Evolutionary conservation across 2,329 filamentous ascomycete species (phyloP).

Genomic region (Colletotrichum sp.): DNA sequence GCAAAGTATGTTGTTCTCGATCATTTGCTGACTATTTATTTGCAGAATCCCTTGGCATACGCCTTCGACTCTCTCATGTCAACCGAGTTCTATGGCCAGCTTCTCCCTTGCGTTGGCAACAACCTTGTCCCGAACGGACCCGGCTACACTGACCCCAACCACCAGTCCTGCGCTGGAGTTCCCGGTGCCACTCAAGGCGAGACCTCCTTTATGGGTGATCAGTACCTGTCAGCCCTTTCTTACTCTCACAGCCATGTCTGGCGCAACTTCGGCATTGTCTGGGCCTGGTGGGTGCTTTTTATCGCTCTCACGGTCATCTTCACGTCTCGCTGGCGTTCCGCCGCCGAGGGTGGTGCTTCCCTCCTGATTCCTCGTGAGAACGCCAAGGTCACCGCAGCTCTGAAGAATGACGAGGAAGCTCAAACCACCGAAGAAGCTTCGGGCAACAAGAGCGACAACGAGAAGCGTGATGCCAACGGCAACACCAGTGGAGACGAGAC

Average conservation of each 20-base stretch:
- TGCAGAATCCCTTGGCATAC: conserved; percentile 65
- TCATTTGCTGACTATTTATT: too few species aligned
- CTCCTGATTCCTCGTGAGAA: conserved; percentile 69
- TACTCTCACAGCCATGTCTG: conserved; percentile 59
- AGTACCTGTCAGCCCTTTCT: conserved; percentile 60
- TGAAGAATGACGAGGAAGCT: conserved; percentile 54
- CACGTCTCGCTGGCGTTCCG: conserved; percentile 61
- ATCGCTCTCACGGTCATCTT: conserved; percentile 61
- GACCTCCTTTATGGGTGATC: conserved; percentile 58
- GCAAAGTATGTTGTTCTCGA: too few species aligned
- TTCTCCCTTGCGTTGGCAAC: conserved; percentile 51
- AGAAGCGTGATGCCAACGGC: conserved; percentile 20
- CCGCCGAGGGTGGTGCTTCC: conserved; percentile 55
- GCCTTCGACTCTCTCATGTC: conserved; percentile 71
- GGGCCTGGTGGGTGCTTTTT: conserved; percentile 67
- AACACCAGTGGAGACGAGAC: conserved; percentile 29
- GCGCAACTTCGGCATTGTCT: conserved; percentile 67
- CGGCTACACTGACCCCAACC: conserved; percentile 44
- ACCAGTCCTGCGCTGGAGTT: conserved; percentile 63
- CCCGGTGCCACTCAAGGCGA: conserved; percentile 57
- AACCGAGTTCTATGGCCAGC: conserved; percentile 72
- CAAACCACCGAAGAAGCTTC: conserved; percentile 26
- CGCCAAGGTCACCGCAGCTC: conserved; percentile 38
- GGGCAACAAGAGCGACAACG: conserved; percentile 29
- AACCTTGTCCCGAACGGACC: conserved; percentile 58